Percentiles rank a stretch among this genome's conserved stretches.
Evolutionary conservation across 139 green algal genomes (phyloP).

Genomic region (Yamagishiella unicocca): DNA sequence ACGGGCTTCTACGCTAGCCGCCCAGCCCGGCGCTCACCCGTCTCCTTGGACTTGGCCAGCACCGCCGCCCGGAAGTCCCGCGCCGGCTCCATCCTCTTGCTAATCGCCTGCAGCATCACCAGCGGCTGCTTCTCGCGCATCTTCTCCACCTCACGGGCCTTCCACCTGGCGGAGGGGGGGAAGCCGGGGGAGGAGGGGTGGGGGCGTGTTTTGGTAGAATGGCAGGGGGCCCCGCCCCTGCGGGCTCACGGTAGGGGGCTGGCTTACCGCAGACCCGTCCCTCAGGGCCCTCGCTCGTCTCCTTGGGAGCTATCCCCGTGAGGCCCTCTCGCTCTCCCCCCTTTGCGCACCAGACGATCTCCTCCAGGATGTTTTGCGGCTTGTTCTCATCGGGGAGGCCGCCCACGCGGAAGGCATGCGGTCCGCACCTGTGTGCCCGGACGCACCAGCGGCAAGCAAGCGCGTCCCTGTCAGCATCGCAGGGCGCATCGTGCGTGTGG

Average conservation of each 20-base stretch:
- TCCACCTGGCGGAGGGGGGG: slow-evolving; percentile 72
- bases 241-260: too few species aligned
- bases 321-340: too few species aligned
- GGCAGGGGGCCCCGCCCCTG: too few species aligned
- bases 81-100: slow-evolving; percentile 66
- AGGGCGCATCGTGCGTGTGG: too few species aligned
- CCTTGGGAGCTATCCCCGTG: too few species aligned
- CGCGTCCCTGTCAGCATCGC: too few species aligned
- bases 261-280: too few species aligned
- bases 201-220: background rate
- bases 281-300: too few species aligned
- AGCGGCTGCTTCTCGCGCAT: slow-evolving; percentile 78
- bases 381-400: slow-evolving; percentile 85
- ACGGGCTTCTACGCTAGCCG: too few species aligned
- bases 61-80: slow-evolving; percentile 94
- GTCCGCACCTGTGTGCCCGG: slow-evolving; percentile 88
- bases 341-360: slow-evolving; percentile 98
- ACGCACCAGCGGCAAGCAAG: background rate
- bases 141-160: slow-evolving; percentile 86
- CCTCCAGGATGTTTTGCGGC: slow-evolving; percentile 97
- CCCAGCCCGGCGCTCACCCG: too few species aligned
- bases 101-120: slow-evolving; percentile 51
- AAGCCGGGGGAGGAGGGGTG: background rate
- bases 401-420: slow-evolving; percentile 80
- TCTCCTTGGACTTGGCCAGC: slow-evolving; percentile 54